Evolutionary conservation across 768 basidiomycete genomes (phyloP), one percentile per base, ranked within the genome.

Genomic region (Agaricus blazei): DNA sequence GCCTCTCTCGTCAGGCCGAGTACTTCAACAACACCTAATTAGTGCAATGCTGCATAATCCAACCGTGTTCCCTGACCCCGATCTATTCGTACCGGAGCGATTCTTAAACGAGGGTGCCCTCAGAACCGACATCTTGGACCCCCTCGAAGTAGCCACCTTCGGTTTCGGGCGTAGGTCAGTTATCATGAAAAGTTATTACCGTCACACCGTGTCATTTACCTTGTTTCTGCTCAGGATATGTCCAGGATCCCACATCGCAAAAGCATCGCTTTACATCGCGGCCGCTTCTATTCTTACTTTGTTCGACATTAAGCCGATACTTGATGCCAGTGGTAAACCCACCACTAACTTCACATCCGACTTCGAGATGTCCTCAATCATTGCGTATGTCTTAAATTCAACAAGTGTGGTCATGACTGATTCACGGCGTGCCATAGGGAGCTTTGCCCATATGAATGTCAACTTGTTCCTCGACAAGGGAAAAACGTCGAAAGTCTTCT

Each of bases 121-220:
- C 24, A 64, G 62, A 19, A 29, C 64, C 1, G 63, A 69, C 2
- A 59, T 69, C n/a, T 60, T 58, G 19, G 64, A 67, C 31, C 65
- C 67, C 2, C 65, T 44, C 24, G 6, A 58, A 0, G 56, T 58
- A 6, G 61, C 58, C 1, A 64, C 62, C 3, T 73, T 68, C 58
- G 72, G 71, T 0, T 71, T 70, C 57, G 71, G 71, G 11, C 47
- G 68, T 48, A 59, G 66, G 67, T 65, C 23, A 9, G 52, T 47
- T 1, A 14, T 37, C 14, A 14, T 8, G 7, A 37, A 37, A 1
- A 2, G 2, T 37, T 7, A 2, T 2, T 7, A 37, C 36, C 2
- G 36, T 2, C 36, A 37, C 14, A 14, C 7, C 14, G 8, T 37
- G 8, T 1, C 36, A 7, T 7, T 37, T 37, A 37, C 1, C 1